Evolutionary conservation across 805 yeast species (phyloP), one percentile per base, ranked within the genome.

Genomic region (Zygotorulaspora sp.): DNA sequence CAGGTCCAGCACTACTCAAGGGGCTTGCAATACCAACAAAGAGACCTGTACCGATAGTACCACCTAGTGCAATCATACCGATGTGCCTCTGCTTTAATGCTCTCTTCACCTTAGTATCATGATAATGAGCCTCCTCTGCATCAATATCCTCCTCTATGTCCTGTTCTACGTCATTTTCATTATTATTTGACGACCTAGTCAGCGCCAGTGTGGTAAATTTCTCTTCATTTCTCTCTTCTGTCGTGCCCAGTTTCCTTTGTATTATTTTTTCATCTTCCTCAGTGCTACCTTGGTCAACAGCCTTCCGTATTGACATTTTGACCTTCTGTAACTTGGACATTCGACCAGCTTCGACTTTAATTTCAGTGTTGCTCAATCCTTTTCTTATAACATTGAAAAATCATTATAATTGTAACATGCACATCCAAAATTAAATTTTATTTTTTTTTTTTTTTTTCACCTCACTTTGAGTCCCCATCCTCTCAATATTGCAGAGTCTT

Each of bases 11-110:
- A n/a, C 58, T 50, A 1, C 66, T 50, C 25, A 80, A 58, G 1
- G 82, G 75, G 9, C 68, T 54, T n/a, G 78, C 69, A 35, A 80
- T 75, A 49, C 81, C 77, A 30, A 80, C 74, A 61, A 80, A 78
- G 31, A 79, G 65, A 55, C 85, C 85, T 1, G 85, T 79, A 49
- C 85, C 86, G 47, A 80, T 80, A 24, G 85, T 77, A 43, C 86
- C 86, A 43, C 86, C 87, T 17, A 80, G 65, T 32, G 85, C 83
- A 52, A 80, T 75, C 84, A 80, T 78, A 20, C 81, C 71, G 24
- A 80, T 74, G 47, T 78, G 84, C 52, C 86, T 66, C 15, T 80
- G 73, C 50, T 77, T 77, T 44, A 80, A 65, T 23, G 68, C 72
- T 57, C 85, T 66, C 49, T 72, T 72, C 37, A 75, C 78, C 48